Evolutionary conservation across 192 early-diverging fungal species (phyloP).

Genomic region (Coemansia furcata): DNA sequence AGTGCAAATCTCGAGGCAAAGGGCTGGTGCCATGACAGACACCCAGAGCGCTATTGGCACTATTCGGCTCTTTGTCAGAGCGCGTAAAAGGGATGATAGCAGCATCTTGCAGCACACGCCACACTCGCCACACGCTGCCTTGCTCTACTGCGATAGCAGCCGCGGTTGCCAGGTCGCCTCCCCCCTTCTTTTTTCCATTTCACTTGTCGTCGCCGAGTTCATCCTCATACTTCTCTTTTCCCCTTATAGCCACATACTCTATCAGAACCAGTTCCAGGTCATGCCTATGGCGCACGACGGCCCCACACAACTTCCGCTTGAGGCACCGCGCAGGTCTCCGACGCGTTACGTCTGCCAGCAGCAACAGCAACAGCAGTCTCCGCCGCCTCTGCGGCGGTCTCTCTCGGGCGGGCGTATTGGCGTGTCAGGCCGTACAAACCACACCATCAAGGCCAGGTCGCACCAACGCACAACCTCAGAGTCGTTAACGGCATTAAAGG

Average conservation of each 20-base stretch:
- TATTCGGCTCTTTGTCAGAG: slow-evolving; percentile 2
- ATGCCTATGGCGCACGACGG: slow-evolving; percentile 1
- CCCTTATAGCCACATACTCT: slow-evolving; percentile 13
- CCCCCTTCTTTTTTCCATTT: neutral
- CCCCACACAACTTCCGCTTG: neutral
- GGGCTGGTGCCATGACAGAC: neutral
- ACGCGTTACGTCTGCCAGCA: neutral
- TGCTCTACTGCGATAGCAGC: slow-evolving; percentile 22
- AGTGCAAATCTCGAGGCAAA: neutral
- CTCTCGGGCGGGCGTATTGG: slow-evolving; percentile 25
- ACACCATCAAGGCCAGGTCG: neutral
- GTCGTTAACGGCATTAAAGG: slow-evolving; percentile 10
- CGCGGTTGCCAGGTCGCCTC: slow-evolving; percentile 1
- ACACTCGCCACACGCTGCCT: slow-evolving; percentile 45
- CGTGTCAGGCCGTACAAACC: neutral
- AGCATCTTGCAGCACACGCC: slow-evolving; percentile 41
- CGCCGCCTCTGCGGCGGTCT: slow-evolving; percentile 25
- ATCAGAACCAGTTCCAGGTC: neutral
- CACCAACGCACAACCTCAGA: slow-evolving; percentile 39
- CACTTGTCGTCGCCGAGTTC: neutral
- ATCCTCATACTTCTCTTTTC: slow-evolving; percentile 7
- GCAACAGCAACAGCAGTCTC: neutral
- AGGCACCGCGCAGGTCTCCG: neutral
- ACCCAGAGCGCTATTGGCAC: neutral
- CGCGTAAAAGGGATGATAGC: neutral